Evolutionary conservation across 2,329 filamentous ascomycete genomes (phyloP).

Genomic region (Fusarium guadeloupense): DNA sequence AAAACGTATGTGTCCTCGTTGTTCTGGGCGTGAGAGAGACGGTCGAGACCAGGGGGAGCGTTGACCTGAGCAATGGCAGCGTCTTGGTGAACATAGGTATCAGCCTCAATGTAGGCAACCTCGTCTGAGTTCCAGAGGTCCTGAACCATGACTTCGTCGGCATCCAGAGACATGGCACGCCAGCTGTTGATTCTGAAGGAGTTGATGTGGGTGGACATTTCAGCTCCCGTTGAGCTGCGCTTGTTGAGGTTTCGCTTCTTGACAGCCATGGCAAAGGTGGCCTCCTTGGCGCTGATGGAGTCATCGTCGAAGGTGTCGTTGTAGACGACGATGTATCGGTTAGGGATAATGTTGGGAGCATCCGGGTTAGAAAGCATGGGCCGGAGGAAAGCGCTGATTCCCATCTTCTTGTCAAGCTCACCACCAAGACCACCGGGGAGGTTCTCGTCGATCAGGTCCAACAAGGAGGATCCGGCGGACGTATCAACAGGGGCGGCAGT

Average conservation of each 20-base stretch:
- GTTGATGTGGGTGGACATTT: conserved; percentile 58
- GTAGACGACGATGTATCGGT: conserved; percentile 73
- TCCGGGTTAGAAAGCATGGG: conserved; percentile 59
- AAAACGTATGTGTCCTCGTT: conserved; percentile 54
- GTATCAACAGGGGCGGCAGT: conserved; percentile 40
- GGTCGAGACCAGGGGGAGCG: conserved; percentile 62
- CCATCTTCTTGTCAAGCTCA: conserved; percentile 29
- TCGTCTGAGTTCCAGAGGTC: conserved; percentile 59
- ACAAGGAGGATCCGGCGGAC: conserved; percentile 13
- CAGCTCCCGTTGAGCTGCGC: conserved; percentile 57
- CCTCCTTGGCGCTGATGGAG: conserved; percentile 60
- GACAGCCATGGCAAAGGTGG: conserved; percentile 58
- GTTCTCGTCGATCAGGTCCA: conserved; percentile 28
- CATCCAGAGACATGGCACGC: conserved; percentile 64
- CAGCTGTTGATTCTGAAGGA: conserved; percentile 59
- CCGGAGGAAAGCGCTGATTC: conserved; percentile 46
- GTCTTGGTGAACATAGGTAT: conserved; percentile 57
- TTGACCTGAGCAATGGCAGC: conserved; percentile 60
- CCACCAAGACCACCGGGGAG: conserved; percentile 17
- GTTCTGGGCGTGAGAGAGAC: conserved; percentile 57
- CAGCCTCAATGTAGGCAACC: conserved; percentile 64
- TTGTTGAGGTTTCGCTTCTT: conserved; percentile 67
- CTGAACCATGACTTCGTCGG: conserved; percentile 59
- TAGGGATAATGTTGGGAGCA: conserved; percentile 59
- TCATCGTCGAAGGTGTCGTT: conserved; percentile 61